Percentiles rank a stretch among this genome's conserved stretches.
Conservation (phyloP, 371 early-diverging fungal genomes). For the Mucor saturninus region DNA sequence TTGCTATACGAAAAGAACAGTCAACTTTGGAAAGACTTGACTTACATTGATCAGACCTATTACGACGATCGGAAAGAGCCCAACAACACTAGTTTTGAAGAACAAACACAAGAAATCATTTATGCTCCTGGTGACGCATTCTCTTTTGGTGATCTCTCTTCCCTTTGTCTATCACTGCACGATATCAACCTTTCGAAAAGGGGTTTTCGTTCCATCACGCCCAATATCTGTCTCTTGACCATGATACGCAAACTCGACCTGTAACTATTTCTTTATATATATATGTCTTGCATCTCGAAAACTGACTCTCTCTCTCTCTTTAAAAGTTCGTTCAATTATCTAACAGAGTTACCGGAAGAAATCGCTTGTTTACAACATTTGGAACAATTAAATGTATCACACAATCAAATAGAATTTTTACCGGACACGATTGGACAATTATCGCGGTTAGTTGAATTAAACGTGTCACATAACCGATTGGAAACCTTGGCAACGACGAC, state of each 20-base stretch:
- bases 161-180: conserved; percentile 12
- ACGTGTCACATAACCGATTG: conserved; percentile 57
- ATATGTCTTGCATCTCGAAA: not conserved
- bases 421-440: conserved; percentile 73
- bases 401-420: conserved; percentile 60
- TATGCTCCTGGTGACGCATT: conserved; percentile 9
- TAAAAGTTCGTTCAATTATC: conserved; percentile 55
- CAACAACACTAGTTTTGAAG: not conserved
- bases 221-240: conserved; percentile 29
- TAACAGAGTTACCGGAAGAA: conserved; percentile 66
- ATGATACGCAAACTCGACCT: conserved; percentile 33
- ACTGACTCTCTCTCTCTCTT: not conserved
- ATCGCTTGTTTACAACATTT: conserved; percentile 65
- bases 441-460: conserved; percentile 58
- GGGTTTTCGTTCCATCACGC: conserved; percentile 16
- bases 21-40: conserved; percentile 32
- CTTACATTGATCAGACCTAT: conserved; percentile 37
- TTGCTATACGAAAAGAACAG: conserved; percentile 19
- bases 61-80: conserved; percentile 9
- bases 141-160: conserved; percentile 16
- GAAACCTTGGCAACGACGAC: conserved; percentile 16
- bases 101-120: not conserved
- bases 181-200: conserved; percentile 22
- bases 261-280: conserved; percentile 26
- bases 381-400: conserved; percentile 60